Conservation (phyloP, 2,329 filamentous ascomycete genomes). For the Waltergamsia citrina region DNA sequence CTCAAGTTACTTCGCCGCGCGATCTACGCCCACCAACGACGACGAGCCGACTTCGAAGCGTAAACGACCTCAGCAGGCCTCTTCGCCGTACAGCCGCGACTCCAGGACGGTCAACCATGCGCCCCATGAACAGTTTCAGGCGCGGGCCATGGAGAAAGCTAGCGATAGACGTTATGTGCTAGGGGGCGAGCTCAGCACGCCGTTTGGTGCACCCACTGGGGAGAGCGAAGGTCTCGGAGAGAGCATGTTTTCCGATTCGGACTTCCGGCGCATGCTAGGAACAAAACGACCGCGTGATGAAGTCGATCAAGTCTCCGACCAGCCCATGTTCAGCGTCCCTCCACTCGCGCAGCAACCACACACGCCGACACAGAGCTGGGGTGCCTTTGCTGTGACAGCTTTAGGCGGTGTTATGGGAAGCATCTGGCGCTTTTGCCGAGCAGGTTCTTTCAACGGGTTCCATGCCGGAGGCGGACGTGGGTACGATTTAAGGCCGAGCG, state of each 20-base stretch:
- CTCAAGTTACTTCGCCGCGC: slow-evolving; percentile 24
- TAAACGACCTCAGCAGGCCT: slow-evolving; percentile 29
- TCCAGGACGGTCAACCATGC: slow-evolving; percentile 7
- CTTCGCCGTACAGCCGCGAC: slow-evolving; percentile 6
- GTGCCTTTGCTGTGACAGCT: slow-evolving; percentile 48
- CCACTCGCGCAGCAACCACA: slow-evolving; percentile 1
- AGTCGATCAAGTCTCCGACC: slow-evolving; percentile 16
- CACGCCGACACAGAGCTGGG: slow-evolving; percentile 36
- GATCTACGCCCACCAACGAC: slow-evolving; percentile 2
- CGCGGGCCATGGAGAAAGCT: slow-evolving; percentile 8
- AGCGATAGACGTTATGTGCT: slow-evolving; percentile 31
- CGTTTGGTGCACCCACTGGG: slow-evolving; percentile 20
- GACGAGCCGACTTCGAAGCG: slow-evolving; percentile 27
- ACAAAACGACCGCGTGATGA: slow-evolving; percentile 31
- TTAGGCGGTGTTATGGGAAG: slow-evolving; percentile 64
- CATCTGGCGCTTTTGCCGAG: slow-evolving; percentile 76
- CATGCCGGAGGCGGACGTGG: slow-evolving; percentile 73
- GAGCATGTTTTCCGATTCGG: slow-evolving; percentile 46
- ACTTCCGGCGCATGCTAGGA: slow-evolving; percentile 43
- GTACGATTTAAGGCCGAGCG: slow-evolving; percentile 43
- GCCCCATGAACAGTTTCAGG: slow-evolving; percentile 9
- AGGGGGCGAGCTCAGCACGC: slow-evolving; percentile 44
- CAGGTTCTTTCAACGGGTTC: slow-evolving; percentile 70
- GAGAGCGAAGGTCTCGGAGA: slow-evolving; percentile 32
- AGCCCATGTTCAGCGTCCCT: neutral